Evolutionary conservation across 257 asterid species (phyloP), one percentile per base, ranked within the genome.

Genomic region (Nicotiana tomentosiformis): DNA sequence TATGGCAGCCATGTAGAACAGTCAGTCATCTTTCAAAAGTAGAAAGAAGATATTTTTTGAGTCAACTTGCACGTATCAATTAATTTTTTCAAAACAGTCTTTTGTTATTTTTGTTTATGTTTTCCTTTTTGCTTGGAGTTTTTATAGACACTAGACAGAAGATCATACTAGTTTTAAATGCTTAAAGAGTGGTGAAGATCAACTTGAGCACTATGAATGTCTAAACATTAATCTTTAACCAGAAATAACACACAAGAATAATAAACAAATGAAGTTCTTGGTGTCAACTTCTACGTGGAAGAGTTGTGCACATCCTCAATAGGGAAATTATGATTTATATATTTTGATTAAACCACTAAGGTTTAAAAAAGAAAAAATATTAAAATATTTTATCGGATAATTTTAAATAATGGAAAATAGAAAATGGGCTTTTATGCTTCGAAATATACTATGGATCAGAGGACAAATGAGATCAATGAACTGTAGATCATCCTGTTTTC

Each of bases 141-240:
- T 61, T 17, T 39, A 37, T 12, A n/a, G 8, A 4, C 20, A 78
- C 10, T 30, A 7, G 3, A 11, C 5, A 74, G 16, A 33, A 49
- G 65, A 58, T 58, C 20, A 58, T 58, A 68, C 77, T 32, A 68
- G 51, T 33, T 60, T 11, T 10, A 51, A 70, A 37, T 7, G 18
- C 0, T 26, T 51, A 79, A 79, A 58, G 67, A 82, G 84, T 82
- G 80, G 84, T 69, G 78, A 29, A 60, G 62, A 69, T 82, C 81
- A 69, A 56, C 84, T 57, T 51, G 49, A 53, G 84, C 56, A 66
- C 61, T 66, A 82, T 8, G 30, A 76, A 18, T 76, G 10, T 26
- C 26, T 20, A 46, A 20, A 51, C 10, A 76, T 51, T 76, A 51
- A 76, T 49, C n/a, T 49, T 49, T 2, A 46, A 23, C 10, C 26